phyloP scores from a whole-genome alignment of 768 basidiomycete genomes.

The Kwoniella pini region DNA sequence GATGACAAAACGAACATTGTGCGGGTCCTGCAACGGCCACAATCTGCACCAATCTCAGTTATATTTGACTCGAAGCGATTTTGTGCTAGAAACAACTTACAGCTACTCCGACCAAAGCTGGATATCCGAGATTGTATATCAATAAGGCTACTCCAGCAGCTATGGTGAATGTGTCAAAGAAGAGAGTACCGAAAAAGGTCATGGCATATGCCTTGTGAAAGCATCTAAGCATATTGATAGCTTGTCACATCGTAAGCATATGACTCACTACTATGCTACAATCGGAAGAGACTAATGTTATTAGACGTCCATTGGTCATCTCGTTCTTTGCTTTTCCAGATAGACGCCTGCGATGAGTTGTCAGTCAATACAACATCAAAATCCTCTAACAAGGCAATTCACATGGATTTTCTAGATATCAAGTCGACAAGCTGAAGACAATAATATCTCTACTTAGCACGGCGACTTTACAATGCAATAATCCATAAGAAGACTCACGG shows the following conservation, averaged over 20 bases:
- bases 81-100: conserved; percentile 9
- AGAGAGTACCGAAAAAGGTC: background rate
- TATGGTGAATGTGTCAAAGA: conserved; percentile 61
- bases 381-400: background rate
- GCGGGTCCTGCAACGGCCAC: conserved; percentile 64
- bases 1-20: conserved; percentile 59
- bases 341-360: conserved; percentile 55
- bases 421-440: conserved; percentile 53
- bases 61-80: background rate
- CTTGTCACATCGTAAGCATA: no score
- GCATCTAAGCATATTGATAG: no score
- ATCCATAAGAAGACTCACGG: conserved; percentile 4
- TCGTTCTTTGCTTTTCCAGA: conserved; percentile 65
- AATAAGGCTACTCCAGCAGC: conserved; percentile 6
- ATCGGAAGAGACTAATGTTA: conserved; percentile 64
- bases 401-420: conserved; percentile 57
- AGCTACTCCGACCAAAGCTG: conserved; percentile 63
- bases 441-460: background rate
- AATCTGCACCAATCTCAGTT: background rate
- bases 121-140: conserved; percentile 65
- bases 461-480: background rate
- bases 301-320: conserved; percentile 68
- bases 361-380: background rate
- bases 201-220: background rate
- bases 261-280: conserved; percentile 4